These are phyloP conservation scores for Lepidium sativum DNA, from an alignment of 345 rosid species.

Conservation along the genomic window DNA sequence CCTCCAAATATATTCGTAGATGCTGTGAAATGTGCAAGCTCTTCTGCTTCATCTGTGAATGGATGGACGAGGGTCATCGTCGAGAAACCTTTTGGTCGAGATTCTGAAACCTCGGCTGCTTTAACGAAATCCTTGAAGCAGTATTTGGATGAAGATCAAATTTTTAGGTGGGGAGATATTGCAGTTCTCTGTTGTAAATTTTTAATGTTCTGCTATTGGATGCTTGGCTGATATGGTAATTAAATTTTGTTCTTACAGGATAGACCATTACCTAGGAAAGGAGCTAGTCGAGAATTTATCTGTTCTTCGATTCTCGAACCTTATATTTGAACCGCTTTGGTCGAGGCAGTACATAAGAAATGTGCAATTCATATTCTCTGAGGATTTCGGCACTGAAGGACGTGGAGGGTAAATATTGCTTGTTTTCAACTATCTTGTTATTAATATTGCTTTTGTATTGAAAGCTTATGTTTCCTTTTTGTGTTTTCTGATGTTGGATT, in stretches of 20 bases:
- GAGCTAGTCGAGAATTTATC: constrained; percentile 97
- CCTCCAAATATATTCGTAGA: constrained; percentile 93
- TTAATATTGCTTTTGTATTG: neutral
- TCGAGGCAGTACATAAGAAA: constrained; percentile 91
- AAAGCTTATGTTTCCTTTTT: neutral
- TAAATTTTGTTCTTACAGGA: constrained; percentile 43
- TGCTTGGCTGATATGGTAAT: neutral
- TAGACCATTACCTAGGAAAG: constrained; percentile 96
- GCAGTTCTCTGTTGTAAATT: neutral
- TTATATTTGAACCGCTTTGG: constrained; percentile 95
- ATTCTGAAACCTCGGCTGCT: constrained; percentile 94
- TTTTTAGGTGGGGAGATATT: constrained; percentile 57
- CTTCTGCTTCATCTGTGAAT: constrained; percentile 72
- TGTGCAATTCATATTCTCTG: constrained; percentile 90
- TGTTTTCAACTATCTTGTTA: neutral
- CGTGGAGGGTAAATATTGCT: constrained; percentile 82
- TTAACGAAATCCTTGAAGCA: constrained; percentile 76
- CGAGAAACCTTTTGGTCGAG: constrained; percentile 98
- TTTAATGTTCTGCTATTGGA: neutral
- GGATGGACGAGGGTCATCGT: constrained; percentile 99
- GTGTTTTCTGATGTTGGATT: neutral
- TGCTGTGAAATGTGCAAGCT: constrained; percentile 91
- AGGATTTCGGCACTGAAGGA: constrained; percentile 98
- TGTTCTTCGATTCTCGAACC: constrained; percentile 95
- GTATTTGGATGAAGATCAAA: constrained; percentile 85